phyloP scores from a whole-genome alignment of 345 rosid genomes.

The Eucalyptus regnans region DNA sequence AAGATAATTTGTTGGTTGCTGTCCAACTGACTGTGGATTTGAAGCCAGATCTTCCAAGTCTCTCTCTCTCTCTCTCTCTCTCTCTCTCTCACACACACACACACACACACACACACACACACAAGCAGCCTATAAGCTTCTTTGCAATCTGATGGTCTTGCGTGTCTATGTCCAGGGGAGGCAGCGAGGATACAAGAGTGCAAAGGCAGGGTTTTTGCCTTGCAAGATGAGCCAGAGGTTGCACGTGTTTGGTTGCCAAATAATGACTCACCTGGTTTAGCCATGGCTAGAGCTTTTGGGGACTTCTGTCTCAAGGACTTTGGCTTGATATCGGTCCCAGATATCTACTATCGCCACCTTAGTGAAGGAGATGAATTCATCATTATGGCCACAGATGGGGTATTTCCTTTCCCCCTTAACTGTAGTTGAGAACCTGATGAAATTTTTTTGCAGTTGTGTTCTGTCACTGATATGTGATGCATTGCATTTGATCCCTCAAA shows the following conservation, averaged over 20 bases:
- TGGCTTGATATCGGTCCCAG: slow-evolving; percentile 88
- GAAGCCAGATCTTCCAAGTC: slow-evolving; percentile 96
- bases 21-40: slow-evolving; percentile 81
- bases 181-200: slow-evolving; percentile 89
- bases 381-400: slow-evolving; percentile 95
- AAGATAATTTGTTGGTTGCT: slow-evolving; percentile 55
- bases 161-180: slow-evolving; percentile 41
- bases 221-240: slow-evolving; percentile 98
- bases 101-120: background rate
- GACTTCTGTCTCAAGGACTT: slow-evolving; percentile 98
- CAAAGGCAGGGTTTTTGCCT: slow-evolving; percentile 93
- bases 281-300: slow-evolving; percentile 99
- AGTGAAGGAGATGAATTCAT: slow-evolving; percentile 67
- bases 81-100: background rate
- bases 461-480: background rate
- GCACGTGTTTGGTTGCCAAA: slow-evolving; percentile 98
- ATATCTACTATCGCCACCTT: slow-evolving; percentile 53
- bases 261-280: slow-evolving; percentile 91
- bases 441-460: background rate
- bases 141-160: background rate
- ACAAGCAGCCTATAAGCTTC: background rate
- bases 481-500: background rate
- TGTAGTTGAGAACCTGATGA: background rate
- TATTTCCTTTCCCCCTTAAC: slow-evolving; percentile 9
- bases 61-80: slow-evolving; percentile 6